Conservation (phyloP, 2,329 filamentous ascomycete species). For the Ilyonectria destructans region DNA sequence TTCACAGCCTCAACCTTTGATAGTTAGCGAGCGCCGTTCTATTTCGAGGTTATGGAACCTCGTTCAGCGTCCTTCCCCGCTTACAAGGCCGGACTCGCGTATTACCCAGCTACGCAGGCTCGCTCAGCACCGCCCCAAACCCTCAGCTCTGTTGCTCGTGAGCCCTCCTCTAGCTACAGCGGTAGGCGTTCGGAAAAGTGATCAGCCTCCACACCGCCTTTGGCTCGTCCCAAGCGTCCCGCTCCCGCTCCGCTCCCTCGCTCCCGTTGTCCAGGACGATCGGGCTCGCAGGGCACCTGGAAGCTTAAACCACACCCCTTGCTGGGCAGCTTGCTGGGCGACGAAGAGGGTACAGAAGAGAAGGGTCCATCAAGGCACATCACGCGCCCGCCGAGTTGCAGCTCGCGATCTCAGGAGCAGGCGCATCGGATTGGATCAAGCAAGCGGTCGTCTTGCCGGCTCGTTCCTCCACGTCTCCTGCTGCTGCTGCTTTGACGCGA, state of each 20-base stretch:
- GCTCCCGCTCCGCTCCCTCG: constrained; percentile 47
- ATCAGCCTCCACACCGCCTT: constrained; percentile 49
- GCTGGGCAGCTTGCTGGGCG: not conserved
- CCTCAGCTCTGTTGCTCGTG: constrained; percentile 23
- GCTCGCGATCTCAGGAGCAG: constrained; percentile 7
- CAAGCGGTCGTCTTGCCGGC: not conserved
- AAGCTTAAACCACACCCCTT: constrained; percentile 16
- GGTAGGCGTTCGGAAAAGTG: constrained; percentile 14
- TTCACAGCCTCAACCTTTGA: constrained; percentile 11
- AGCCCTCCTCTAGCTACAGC: constrained; percentile 16
- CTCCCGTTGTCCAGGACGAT: constrained; percentile 48
- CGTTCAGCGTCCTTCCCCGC: constrained; percentile 19
- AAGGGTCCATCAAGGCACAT: constrained; percentile 8
- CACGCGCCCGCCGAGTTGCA: constrained; percentile 32
- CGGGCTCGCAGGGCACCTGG: constrained; percentile 24
- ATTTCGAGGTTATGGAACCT: constrained; percentile 16
- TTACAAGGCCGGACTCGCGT: not conserved
- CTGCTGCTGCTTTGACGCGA: constrained; percentile 3
- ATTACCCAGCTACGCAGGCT: not conserved
- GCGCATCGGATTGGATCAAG: not conserved
- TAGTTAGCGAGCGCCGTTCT: not conserved
- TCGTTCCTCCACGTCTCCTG: constrained; percentile 2
- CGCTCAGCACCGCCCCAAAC: constrained; percentile 24
- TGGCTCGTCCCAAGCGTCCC: constrained; percentile 43
- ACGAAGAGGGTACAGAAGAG: not conserved